Conservation (phyloP, 805 yeast genomes). For the Candida glaebosa region DNA sequence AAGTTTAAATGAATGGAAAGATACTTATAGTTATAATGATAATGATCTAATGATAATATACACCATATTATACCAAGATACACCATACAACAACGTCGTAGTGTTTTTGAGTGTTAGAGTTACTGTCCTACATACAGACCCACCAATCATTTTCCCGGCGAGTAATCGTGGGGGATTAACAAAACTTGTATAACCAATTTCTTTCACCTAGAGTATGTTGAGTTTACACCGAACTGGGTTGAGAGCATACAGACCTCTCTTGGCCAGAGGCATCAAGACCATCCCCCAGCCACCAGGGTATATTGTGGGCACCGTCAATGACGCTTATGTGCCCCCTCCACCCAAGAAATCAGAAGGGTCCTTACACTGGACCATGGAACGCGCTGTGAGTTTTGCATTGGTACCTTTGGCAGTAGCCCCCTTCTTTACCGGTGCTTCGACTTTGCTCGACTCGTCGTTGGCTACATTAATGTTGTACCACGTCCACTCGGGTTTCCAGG, state of each 20-base stretch:
- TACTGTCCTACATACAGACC: conserved; percentile 7
- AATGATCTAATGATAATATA: too few species aligned
- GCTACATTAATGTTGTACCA: conserved; percentile 58
- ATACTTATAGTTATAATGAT: too few species aligned
- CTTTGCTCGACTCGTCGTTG: conserved; percentile 56
- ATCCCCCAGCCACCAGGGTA: conserved; percentile 71
- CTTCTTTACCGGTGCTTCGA: conserved; percentile 48
- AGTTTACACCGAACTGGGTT: too few species aligned
- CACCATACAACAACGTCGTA: too few species aligned
- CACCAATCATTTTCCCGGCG: conserved; percentile 14
- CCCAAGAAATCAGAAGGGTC: conserved; percentile 61
- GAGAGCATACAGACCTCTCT: conserved; percentile 18
- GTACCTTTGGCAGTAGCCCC: conserved; percentile 65
- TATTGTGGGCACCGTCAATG: conserved; percentile 70
- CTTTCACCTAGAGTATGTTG: too few species aligned
- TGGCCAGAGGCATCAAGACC: conserved; percentile 39
- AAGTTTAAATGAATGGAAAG: too few species aligned
- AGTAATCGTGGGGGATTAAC: conserved; percentile 13
- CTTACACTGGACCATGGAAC: conserved; percentile 71
- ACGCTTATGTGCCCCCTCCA: conserved; percentile 61
- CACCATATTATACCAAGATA: too few species aligned
- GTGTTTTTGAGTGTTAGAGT: too few species aligned
- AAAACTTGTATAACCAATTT: too few species aligned
- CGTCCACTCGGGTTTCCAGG: conserved; percentile 66
- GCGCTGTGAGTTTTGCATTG: conserved; percentile 55